Conservation (phyloP, 345 rosid genomes). For the Barbarea vulgaris region DNA sequence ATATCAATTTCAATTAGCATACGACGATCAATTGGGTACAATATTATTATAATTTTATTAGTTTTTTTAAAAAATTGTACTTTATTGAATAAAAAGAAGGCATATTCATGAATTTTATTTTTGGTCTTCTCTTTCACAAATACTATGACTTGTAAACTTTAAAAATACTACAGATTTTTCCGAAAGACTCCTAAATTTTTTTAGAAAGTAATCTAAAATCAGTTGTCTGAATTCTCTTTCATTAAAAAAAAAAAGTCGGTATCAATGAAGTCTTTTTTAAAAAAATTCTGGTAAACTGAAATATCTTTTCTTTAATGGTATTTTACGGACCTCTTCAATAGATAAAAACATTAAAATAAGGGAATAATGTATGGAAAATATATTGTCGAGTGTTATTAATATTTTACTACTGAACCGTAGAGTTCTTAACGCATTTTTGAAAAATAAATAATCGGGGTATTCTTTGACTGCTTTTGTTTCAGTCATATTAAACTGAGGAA, state of each 20-base stretch:
- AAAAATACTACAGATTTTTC: not conserved
- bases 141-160: not conserved
- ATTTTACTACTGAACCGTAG: not conserved
- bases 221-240: not conserved
- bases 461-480: constrained; percentile 1
- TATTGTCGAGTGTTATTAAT: not conserved
- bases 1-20: not conserved
- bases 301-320: not conserved
- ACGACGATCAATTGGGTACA: not conserved
- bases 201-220: not conserved
- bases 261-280: not conserved
- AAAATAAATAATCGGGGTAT: not conserved
- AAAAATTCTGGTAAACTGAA: not conserved
- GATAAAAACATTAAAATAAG: not conserved
- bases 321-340: not conserved
- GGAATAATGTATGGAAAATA: not conserved
- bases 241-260: not conserved
- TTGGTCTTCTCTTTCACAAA: not conserved
- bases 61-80: not conserved
- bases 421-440: not conserved
- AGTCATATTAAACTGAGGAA: not conserved
- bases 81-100: not conserved
- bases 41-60: not conserved
- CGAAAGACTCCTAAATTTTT: not conserved
- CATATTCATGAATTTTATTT: not conserved